A percentile compares a stretch with the other conserved stretches of the same genome.
These are phyloP conservation scores for Colletotrichum sp. DNA, from an alignment of 2,329 filamentous ascomycete species.

Conservation along the genomic window DNA sequence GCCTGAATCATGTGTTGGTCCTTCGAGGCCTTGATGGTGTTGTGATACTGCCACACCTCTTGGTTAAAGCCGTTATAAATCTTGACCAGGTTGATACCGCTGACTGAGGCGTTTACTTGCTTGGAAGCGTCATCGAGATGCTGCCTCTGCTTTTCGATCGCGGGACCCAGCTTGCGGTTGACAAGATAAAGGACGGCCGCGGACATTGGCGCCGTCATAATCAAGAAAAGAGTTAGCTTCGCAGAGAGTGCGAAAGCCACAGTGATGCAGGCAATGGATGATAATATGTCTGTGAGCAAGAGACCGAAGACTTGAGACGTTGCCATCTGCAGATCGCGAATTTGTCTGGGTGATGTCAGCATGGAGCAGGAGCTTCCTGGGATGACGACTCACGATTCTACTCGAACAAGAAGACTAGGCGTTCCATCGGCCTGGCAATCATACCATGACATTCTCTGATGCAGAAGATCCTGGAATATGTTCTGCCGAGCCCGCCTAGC, in stretches of 20 bases:
- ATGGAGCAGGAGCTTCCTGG: not conserved
- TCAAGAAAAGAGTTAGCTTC: slow-evolving; percentile 80
- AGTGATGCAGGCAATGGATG: slow-evolving; percentile 66
- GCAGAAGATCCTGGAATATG: slow-evolving; percentile 61
- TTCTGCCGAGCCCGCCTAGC: slow-evolving; percentile 66
- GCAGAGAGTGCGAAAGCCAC: slow-evolving; percentile 83
- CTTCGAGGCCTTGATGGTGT: slow-evolving; percentile 61
- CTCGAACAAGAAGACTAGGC: slow-evolving; percentile 69
- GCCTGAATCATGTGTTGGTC: slow-evolving; percentile 71
- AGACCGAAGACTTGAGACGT: slow-evolving; percentile 81
- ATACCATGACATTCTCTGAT: slow-evolving; percentile 76
- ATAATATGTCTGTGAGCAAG: slow-evolving; percentile 66
- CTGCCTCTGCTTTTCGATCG: slow-evolving; percentile 71
- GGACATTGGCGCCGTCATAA: slow-evolving; percentile 74
- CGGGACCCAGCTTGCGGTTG: slow-evolving; percentile 64
- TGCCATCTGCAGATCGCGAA: slow-evolving; percentile 79
- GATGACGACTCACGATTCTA: slow-evolving; percentile 68
- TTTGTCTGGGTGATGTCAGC: slow-evolving; percentile 62
- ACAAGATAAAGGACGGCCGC: slow-evolving; percentile 63
- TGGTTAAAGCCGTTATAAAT: slow-evolving; percentile 77
- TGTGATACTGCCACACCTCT: slow-evolving; percentile 70
- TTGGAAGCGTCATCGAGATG: slow-evolving; percentile 75
- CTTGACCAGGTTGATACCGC: slow-evolving; percentile 74
- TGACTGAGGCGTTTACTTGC: slow-evolving; percentile 69
- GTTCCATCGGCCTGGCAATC: slow-evolving; percentile 75